Evolutionary conservation across 148 eudicot species (phyloP).

Genomic region (Polygonum maritimum): DNA sequence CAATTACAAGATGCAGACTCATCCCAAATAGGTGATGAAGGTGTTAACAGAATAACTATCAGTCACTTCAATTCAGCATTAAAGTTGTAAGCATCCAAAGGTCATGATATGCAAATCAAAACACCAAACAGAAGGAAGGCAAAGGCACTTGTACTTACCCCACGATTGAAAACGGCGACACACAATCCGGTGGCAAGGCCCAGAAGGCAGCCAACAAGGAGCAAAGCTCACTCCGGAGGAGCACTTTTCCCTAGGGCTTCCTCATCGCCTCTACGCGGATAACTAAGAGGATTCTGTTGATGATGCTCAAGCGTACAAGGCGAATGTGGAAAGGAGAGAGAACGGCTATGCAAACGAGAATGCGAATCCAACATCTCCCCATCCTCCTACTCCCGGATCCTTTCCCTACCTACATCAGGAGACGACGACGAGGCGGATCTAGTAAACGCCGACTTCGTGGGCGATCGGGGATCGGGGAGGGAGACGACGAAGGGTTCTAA

Average conservation of each 20-base stretch:
- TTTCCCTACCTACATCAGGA: too few species aligned
- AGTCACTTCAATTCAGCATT: neutral
- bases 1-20: too few species aligned
- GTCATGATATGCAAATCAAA: neutral
- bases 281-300: slow-evolving; percentile 9
- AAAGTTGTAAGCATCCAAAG: neutral
- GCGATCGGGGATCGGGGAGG: too few species aligned
- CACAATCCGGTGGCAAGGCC: slow-evolving; percentile 93
- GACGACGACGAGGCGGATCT: too few species aligned
- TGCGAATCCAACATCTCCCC: slow-evolving; percentile 11
- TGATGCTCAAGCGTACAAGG: slow-evolving; percentile 12
- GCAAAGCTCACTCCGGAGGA: slow-evolving; percentile 94
- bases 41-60: too few species aligned
- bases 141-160: slow-evolving; percentile 31
- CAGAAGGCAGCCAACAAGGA: slow-evolving; percentile 82
- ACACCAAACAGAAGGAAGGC: neutral
- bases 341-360: neutral
- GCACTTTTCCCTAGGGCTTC: slow-evolving; percentile 51
- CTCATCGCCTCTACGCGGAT: slow-evolving; percentile 23
- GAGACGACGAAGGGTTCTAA: too few species aligned
- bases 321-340: slow-evolving; percentile 2
- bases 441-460: too few species aligned
- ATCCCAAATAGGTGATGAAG: too few species aligned
- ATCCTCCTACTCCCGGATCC: neutral
- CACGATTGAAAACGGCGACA: slow-evolving; percentile 82